Conservation (phyloP, 495 filamentous ascomycete genomes). For the Cetradonia linearis region DNA sequence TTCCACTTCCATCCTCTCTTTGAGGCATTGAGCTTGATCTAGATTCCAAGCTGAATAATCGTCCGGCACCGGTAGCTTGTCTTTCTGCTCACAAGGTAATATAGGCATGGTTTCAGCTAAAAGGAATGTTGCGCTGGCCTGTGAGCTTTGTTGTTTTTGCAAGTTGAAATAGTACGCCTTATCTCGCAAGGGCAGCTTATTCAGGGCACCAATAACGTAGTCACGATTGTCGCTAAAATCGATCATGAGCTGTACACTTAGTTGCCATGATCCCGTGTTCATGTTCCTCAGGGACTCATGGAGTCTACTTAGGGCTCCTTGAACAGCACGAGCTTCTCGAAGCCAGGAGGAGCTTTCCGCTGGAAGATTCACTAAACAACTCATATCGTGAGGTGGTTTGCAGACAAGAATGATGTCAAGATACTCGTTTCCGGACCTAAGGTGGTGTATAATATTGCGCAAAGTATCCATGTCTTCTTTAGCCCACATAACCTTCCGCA, state of each 20-base stretch:
- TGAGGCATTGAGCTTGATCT: not conserved
- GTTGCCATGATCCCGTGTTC: not conserved
- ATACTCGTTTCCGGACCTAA: not conserved
- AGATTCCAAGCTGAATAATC: not conserved
- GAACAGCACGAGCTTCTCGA: not conserved
- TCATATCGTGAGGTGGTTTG: not conserved
- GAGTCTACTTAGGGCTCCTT: slow-evolving; percentile 1
- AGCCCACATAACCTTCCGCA: not conserved
- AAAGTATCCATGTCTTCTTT: not conserved
- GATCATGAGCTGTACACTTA: not conserved
- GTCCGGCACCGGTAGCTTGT: not conserved
- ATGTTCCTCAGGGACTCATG: slow-evolving; percentile 1
- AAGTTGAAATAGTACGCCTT: not conserved
- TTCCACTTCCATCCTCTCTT: not conserved
- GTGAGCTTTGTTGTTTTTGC: not conserved
- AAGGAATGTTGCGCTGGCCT: not conserved
- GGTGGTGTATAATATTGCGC: not conserved
- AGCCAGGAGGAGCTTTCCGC: not conserved
- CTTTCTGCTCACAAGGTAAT: not conserved
- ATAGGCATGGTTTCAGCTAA: not conserved
- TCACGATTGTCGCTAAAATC: not conserved
- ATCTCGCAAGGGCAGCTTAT: not conserved
- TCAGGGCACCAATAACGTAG: not conserved
- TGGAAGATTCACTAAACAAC: not conserved
- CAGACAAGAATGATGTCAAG: not conserved